Evolutionary conservation across 768 basidiomycete genomes (phyloP).

Genomic region (Psilocybe azurescens): DNA sequence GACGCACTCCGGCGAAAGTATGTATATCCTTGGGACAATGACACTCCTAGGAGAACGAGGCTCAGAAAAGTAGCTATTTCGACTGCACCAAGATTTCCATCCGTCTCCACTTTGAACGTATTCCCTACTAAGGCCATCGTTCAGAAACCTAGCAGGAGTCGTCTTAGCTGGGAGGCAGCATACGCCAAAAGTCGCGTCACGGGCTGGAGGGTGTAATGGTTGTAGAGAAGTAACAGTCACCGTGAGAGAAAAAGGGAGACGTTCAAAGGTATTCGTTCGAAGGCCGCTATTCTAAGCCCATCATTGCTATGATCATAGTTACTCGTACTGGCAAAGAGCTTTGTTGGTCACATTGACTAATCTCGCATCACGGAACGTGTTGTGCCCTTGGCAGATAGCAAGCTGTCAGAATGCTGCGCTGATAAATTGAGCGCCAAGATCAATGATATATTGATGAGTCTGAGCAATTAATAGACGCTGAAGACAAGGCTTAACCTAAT

Average conservation of each 20-base stretch:
- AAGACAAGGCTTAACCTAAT: not conserved
- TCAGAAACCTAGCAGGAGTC: not conserved
- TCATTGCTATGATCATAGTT: not conserved
- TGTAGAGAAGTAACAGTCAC: not conserved
- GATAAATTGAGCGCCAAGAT: not conserved
- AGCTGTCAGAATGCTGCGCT: constrained; percentile 6
- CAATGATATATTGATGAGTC: not conserved
- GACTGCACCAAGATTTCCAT: constrained; percentile 21
- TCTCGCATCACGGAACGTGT: constrained; percentile 3
- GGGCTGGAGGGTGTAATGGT: not conserved
- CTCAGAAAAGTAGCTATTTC: constrained; percentile 24
- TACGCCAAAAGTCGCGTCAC: not conserved
- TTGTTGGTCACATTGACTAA: not conserved
- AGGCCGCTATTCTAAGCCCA: not conserved
- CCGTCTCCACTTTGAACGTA: constrained; percentile 17
- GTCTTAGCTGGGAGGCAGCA: not conserved
- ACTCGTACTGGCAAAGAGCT: not conserved
- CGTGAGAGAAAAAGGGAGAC: not conserved
- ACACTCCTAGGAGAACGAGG: constrained; percentile 19
- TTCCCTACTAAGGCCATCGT: not conserved
- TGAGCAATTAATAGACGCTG: not conserved
- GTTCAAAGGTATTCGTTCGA: not conserved
- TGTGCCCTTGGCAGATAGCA: constrained; percentile 5
- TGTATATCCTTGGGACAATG: constrained; percentile 21
- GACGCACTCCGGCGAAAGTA: constrained; percentile 15